These are phyloP conservation scores for Epichloe gansuensis DNA, from an alignment of 2,329 filamentous ascomycete species.

Conservation along the genomic window DNA sequence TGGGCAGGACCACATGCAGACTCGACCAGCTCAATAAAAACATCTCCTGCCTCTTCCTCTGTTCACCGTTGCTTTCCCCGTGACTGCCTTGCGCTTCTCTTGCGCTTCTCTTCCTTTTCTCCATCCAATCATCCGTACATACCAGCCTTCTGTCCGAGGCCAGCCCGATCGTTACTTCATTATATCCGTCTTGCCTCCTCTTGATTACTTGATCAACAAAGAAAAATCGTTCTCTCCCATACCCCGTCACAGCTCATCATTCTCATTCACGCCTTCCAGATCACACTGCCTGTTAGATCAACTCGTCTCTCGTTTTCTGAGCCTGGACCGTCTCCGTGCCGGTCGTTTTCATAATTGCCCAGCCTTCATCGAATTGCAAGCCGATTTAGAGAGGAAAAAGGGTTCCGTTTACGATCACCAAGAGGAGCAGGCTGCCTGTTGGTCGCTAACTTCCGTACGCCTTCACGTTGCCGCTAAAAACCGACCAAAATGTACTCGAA, in stretches of 20 bases:
- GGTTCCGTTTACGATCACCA: background rate
- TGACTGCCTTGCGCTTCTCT: background rate
- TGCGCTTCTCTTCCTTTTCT: conserved; percentile 1
- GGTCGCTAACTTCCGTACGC: background rate
- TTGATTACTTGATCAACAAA: background rate
- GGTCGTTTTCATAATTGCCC: background rate
- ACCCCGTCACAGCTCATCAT: background rate
- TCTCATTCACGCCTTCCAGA: background rate
- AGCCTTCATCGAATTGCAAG: background rate
- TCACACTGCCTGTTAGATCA: background rate
- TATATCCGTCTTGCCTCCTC: background rate
- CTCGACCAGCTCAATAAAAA: conserved; percentile 1
- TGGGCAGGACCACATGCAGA: background rate
- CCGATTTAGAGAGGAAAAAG: background rate
- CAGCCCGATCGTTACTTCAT: background rate
- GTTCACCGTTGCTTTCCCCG: background rate
- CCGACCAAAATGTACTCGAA: conserved; percentile 31
- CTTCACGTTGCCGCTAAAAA: no score
- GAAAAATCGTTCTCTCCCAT: background rate
- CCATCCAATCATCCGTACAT: background rate
- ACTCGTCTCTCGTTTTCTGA: background rate
- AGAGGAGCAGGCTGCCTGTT: background rate
- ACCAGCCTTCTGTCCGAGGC: background rate
- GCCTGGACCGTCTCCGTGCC: background rate
- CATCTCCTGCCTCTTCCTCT: background rate